Conservation (phyloP, 2,329 filamentous ascomycete genomes). For the Fusarium circinatum region DNA sequence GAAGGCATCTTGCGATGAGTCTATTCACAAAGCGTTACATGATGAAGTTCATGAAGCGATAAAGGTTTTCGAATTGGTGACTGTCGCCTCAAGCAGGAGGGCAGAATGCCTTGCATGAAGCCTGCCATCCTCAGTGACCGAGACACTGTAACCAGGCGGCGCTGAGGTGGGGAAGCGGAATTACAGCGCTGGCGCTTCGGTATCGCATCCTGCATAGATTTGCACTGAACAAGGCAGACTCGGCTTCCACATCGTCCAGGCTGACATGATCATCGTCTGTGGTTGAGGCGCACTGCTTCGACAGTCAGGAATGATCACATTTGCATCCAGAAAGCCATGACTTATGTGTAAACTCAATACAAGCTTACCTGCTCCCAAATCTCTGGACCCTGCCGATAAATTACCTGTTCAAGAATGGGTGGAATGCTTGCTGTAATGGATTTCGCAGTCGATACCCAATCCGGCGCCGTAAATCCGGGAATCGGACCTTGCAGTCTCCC, state of each 20-base stretch:
- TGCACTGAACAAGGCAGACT: slow-evolving; percentile 2
- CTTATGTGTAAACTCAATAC: not conserved
- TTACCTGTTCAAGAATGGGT: not conserved
- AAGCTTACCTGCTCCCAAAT: not conserved
- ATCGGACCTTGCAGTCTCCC: not conserved
- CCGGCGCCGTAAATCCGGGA: slow-evolving; percentile 3
- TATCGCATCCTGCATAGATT: not conserved
- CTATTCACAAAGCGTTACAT: not conserved
- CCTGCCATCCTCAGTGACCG: not conserved
- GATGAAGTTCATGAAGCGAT: not conserved
- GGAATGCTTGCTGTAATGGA: slow-evolving; percentile 18
- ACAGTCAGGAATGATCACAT: not conserved
- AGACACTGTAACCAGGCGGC: slow-evolving; percentile 9
- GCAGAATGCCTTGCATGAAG: not conserved
- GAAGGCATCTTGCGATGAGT: not conserved
- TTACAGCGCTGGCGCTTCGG: not conserved
- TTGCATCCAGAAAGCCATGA: slow-evolving; percentile 1
- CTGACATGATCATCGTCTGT: too few species aligned
- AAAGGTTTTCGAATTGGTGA: not conserved
- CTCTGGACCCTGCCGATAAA: not conserved
- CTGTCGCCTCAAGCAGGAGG: not conserved
- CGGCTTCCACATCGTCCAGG: not conserved
- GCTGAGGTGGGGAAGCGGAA: slow-evolving; percentile 8
- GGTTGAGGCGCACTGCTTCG: not conserved
- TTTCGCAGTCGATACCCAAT: slow-evolving; percentile 1